Evolutionary conservation across 2,329 filamentous ascomycete species (phyloP).

Genomic region (Alternaria hordeiaustralica): DNA sequence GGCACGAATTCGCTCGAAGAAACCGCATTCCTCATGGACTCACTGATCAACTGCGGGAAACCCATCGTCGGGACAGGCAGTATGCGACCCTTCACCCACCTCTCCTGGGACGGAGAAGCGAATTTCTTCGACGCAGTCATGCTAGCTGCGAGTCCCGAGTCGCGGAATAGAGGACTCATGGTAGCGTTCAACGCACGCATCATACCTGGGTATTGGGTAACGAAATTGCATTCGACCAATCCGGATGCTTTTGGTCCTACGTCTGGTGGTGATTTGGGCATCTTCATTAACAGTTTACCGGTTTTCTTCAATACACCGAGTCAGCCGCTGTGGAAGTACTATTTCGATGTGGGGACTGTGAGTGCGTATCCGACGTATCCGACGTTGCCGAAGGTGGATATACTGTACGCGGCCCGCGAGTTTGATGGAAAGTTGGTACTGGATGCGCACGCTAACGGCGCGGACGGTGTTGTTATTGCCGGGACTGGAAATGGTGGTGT

Average conservation of each 20-base stretch:
- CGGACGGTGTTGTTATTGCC: conserved; percentile 34
- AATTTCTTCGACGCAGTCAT: conserved; percentile 40
- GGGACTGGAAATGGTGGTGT: conserved; percentile 37
- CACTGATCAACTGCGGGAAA: conserved; percentile 36
- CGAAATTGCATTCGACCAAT: conserved; percentile 34
- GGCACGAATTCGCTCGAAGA: conserved; percentile 41
- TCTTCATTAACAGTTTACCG: conserved; percentile 36
- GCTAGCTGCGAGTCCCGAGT: conserved; percentile 28
- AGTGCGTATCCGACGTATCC: conserved; percentile 24
- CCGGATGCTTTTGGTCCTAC: conserved; percentile 35
- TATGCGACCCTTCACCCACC: conserved; percentile 36
- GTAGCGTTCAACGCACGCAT: conserved; percentile 39
- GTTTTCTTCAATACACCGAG: conserved; percentile 36
- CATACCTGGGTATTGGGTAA: conserved; percentile 35
- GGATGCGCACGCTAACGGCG: conserved; percentile 31
- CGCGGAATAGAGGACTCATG: conserved; percentile 31
- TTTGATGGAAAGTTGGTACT: conserved; percentile 36
- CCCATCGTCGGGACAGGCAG: conserved; percentile 33
- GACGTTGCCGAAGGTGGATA: conserved; percentile 37
- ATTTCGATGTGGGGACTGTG: conserved; percentile 25
- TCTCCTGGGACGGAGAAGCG: conserved; percentile 34
- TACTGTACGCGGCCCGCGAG: conserved; percentile 37
- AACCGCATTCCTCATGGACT: conserved; percentile 37
- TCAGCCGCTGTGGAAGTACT: conserved; percentile 27
- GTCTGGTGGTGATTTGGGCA: conserved; percentile 30